A percentile compares a stretch with the other conserved stretches of the same genome.
Evolutionary conservation across 2,329 filamentous ascomycete genomes (phyloP).

Genomic region (Beauveria sp.): DNA sequence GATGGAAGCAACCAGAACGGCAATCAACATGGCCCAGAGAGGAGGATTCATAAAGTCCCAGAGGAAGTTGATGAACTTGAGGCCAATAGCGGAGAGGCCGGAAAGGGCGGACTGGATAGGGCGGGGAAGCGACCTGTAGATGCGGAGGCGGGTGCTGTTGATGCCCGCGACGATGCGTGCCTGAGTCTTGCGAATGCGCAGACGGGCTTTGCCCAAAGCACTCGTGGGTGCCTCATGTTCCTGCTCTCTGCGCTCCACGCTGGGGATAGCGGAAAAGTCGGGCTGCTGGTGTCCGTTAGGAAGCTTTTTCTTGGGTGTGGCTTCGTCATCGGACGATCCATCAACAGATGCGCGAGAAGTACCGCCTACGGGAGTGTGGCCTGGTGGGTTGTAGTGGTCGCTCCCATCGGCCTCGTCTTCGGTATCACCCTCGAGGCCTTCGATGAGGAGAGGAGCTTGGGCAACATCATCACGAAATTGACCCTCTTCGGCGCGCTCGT

Average conservation of each 20-base stretch:
- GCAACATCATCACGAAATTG: slow-evolving; percentile 48
- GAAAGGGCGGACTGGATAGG: slow-evolving; percentile 31
- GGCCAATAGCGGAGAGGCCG: slow-evolving; percentile 25
- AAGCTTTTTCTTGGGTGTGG: slow-evolving; percentile 22
- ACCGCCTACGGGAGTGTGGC: slow-evolving; percentile 45
- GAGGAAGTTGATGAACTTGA: slow-evolving; percentile 53
- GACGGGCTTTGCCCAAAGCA: slow-evolving; percentile 28
- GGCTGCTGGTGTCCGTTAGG: slow-evolving; percentile 26
- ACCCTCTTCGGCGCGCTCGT: slow-evolving; percentile 48
- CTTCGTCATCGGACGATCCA: slow-evolving; percentile 41
- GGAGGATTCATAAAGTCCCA: slow-evolving; percentile 98
- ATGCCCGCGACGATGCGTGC: background rate
- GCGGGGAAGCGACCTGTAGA: slow-evolving; percentile 28
- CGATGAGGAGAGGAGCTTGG: slow-evolving; percentile 38
- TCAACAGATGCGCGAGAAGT: slow-evolving; percentile 42
- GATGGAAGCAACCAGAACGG: slow-evolving; percentile 85
- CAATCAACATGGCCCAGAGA: slow-evolving; percentile 90
- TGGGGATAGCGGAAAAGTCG: slow-evolving; percentile 57
- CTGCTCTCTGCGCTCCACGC: slow-evolving; percentile 34
- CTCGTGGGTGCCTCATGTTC: slow-evolving; percentile 17
- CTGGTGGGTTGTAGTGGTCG: slow-evolving; percentile 45
- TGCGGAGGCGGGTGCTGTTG: background rate
- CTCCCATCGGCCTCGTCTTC: slow-evolving; percentile 24
- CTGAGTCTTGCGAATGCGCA: slow-evolving; percentile 17
- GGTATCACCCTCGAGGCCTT: slow-evolving; percentile 27